Base-by-base conservation (phyloP, 1,284 basidiomycete genomes). In the Golubevia sp. region DNA sequence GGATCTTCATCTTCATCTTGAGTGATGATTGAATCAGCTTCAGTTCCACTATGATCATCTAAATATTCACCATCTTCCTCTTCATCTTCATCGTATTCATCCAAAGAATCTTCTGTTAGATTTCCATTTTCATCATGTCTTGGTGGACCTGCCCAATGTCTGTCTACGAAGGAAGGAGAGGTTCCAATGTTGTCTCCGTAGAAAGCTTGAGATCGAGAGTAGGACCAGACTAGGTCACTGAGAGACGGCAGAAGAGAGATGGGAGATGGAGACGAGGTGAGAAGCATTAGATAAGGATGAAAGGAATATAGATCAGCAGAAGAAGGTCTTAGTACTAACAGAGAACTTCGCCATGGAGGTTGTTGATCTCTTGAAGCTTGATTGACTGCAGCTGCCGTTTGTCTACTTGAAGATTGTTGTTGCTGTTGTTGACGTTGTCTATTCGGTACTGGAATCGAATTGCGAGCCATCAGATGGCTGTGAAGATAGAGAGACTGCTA, bases 181-280 rank as follows among this genome's bases (percentile, higher is more conserved):
- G 78, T 82, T 24, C 74, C 74, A 49, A 82, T 72, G 62, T 82
- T 82, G 67, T 82, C 76, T 34, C 78, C 78, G 59, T 79, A 82
- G 62, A 79, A 82, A 2, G 79, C 79, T 59, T 82, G 79, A 1
- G 79, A 82, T 55, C 79, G 76, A 8, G 79, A 81, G 26, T 82
- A 82, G 24, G 78, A 81, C 74, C 76, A 82, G 13, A 82, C 77
- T 24, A 82, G 71, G 58, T 82, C 79, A 27, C 70, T 64, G 53
- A 59, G 61, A 27, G 21, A 27, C 6, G 50, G 50, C 21, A 52
- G 50, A 6, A 52, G 7, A 27, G 25, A 5, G 50, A 27, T 7
- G 50, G 13, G 50, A 23, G 50, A 2, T 23, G 18, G 48, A 49
- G 48, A 18, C 18, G 18, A 49, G 20, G 50, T 26, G 25, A 6